Conservation (phyloP, 202 grass and related monocot genomes). For the Panicum hallii region DNA sequence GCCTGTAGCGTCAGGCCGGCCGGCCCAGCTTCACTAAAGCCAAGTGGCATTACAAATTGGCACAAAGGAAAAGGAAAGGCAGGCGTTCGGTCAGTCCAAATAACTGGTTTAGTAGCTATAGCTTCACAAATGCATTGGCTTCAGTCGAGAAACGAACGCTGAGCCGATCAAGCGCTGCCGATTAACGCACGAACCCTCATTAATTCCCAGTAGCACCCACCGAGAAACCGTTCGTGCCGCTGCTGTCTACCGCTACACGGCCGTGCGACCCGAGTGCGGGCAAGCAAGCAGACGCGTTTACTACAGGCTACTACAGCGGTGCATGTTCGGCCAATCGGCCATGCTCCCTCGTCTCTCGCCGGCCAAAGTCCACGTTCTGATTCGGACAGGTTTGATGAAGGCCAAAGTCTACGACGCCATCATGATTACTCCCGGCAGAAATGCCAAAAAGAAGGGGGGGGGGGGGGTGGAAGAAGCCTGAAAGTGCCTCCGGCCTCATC, state of each 20-base stretch:
- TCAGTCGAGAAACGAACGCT: not conserved
- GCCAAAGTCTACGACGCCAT: not conserved
- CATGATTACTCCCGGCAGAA: not conserved
- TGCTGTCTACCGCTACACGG: not conserved
- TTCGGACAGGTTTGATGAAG: slow-evolving; percentile 20
- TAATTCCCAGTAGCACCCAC: not conserved
- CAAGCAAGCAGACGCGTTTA: not conserved
- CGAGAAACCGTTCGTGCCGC: not conserved
- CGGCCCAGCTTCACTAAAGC: not conserved
- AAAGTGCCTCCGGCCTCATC: too few species aligned
- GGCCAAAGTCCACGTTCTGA: slow-evolving; percentile 5
- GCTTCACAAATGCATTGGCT: not conserved
- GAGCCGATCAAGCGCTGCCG: not conserved
- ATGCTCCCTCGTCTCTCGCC: not conserved
- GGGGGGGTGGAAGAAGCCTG: too few species aligned
- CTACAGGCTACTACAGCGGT: not conserved
- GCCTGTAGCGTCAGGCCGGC: not conserved
- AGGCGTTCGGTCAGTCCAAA: not conserved
- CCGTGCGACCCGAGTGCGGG: too few species aligned
- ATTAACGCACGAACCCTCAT: slow-evolving; percentile 6
- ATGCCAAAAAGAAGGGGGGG: too few species aligned
- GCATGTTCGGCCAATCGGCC: not conserved
- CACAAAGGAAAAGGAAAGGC: too few species aligned
- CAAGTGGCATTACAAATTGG: not conserved
- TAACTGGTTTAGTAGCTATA: too few species aligned